Conservation (phyloP, 257 asterid genomes). For the Solanum bulbocastanum region DNA sequence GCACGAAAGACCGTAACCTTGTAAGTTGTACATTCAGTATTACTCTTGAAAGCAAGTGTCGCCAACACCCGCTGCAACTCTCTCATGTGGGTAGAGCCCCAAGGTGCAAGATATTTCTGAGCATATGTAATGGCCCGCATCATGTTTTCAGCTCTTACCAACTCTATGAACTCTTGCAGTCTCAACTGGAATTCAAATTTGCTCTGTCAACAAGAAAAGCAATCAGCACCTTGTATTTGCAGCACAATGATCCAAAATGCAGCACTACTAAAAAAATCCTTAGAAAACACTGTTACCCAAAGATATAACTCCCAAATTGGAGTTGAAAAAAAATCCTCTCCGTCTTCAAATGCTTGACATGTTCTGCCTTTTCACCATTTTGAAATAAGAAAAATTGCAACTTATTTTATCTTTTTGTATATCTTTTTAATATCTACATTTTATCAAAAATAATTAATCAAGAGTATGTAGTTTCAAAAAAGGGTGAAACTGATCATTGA, state of each 20-base stretch:
- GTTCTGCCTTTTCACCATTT: not conserved
- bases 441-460: not conserved
- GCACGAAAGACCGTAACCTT: conserved; percentile 36
- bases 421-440: not conserved
- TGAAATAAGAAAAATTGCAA: not conserved
- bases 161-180: conserved; percentile 87
- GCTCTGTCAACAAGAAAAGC: conserved; percentile 53
- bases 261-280: not conserved
- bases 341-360: not conserved
- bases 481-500: not conserved
- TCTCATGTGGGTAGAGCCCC: conserved; percentile 93
- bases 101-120: conserved; percentile 79
- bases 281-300: not conserved
- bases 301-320: not conserved
- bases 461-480: not conserved
- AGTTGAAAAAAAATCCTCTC: not conserved
- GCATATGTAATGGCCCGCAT: conserved; percentile 83
- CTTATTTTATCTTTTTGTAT: not conserved
- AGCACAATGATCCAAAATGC: not conserved
- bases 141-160: conserved; percentile 68
- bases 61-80: conserved; percentile 92
- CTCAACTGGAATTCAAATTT: conserved; percentile 94
- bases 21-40: conserved; percentile 70
- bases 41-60: conserved; percentile 84
- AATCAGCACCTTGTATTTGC: not conserved